Evolutionary conservation across 192 early-diverging fungal genomes (phyloP), one percentile per base, ranked within the genome.

Genomic region (Linnemannia exigua): DNA sequence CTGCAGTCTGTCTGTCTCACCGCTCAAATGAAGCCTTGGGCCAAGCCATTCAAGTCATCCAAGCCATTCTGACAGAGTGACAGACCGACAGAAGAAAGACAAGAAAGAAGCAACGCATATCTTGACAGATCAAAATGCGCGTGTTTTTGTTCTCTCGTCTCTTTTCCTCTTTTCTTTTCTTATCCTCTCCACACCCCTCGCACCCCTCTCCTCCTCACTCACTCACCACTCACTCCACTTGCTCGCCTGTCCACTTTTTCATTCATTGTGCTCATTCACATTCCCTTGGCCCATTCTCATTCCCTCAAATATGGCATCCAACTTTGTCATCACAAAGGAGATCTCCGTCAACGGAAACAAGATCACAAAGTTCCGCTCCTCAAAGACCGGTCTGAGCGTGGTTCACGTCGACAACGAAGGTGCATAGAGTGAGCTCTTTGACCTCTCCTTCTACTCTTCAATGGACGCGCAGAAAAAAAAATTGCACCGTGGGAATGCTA

Each of bases 331-430:
- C 54, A 69, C 91, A 31, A 87, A 89, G 54, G 69, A 87, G 31
- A 81, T 92, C 47, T 77, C 85, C 48, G 89, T 88, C 46, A 90
- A 86, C 74, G 91, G 87, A 44, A 81, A 90, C 68, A 81, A 82
- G 73, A 83, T 91, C 48, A 91, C 89, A 15, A 93, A 91, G 79
- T 91, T 84, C 48, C 85, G 87, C 52, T 90, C 89, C 38, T 68
- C 38, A 22, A 80, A 88, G 58, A 91, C 92, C 35, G 91, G 92
- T 25, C 79, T 93, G n/a, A 91, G 89, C 35, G 88, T 91, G 14
- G 81, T 91, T 16, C 79, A 89, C 72, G 87, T 88, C 73, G 89
- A 92, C 75, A 84, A 88, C 71, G 90, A 93, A 82, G 88, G 91
- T 92, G n/a, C n/a, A n/a, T n/a, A n/a, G 77, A 22, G 71, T 75